Percentiles rank a stretch among this genome's conserved stretches.
Evolutionary conservation across 805 yeast genomes (phyloP).

Genomic region (Saccharomycopsis fodiens): DNA sequence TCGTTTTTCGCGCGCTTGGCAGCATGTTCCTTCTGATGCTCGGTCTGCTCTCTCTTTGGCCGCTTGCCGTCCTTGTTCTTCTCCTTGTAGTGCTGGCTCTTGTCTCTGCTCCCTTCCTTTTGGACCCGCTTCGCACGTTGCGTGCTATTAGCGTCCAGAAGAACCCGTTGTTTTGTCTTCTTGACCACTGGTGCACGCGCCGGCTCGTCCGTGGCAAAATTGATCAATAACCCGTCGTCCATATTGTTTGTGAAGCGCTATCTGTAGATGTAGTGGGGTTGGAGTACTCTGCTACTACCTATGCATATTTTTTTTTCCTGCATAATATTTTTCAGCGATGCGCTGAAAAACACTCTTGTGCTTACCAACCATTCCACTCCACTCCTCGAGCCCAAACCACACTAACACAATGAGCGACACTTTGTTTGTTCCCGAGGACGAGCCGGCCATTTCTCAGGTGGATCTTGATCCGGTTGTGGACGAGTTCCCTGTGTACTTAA

Average conservation of each 20-base stretch:
- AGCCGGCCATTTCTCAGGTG: background rate
- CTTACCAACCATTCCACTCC: background rate
- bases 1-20: constrained; percentile 42
- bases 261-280: background rate
- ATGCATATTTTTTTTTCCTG: background rate
- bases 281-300: background rate
- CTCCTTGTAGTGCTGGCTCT: background rate
- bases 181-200: constrained; percentile 14
- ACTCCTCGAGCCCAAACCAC: background rate
- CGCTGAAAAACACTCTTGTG: background rate
- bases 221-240: constrained; percentile 72
- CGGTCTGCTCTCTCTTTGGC: constrained; percentile 19
- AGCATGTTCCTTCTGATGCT: constrained; percentile 24
- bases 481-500: constrained; percentile 51
- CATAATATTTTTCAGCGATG: background rate
- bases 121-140: constrained; percentile 13
- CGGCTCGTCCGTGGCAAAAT: constrained; percentile 47
- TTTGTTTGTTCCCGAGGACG: constrained; percentile 9
- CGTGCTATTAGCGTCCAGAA: constrained; percentile 16
- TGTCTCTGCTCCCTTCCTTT: constrained; percentile 7
- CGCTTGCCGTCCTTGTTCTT: no score
- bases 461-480: constrained; percentile 38
- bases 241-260: constrained; percentile 17
- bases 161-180: background rate
- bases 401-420: background rate